Evolutionary conservation across 768 basidiomycete species (phyloP).

Genomic region (Tylopilus vinaceipallidus): DNA sequence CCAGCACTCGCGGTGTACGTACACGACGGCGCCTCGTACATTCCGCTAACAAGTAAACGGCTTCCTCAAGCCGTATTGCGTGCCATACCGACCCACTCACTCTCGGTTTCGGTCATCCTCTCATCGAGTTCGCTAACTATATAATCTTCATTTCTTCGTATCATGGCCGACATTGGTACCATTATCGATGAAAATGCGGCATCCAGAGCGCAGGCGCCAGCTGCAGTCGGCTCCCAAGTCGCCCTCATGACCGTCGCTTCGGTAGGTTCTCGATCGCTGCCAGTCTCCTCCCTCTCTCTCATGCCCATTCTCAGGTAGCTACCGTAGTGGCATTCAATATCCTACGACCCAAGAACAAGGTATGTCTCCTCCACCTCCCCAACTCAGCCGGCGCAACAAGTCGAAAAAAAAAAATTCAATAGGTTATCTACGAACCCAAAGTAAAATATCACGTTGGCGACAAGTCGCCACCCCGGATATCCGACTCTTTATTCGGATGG

Average conservation of each 20-base stretch:
- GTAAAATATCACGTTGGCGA: constrained; percentile 83
- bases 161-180: constrained; percentile 32
- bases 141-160: constrained; percentile 8
- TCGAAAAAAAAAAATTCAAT: background rate
- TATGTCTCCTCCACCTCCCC: constrained; percentile 17
- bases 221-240: constrained; percentile 77
- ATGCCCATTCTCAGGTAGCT: constrained; percentile 41
- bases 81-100: constrained; percentile 19
- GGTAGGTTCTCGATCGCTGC: constrained; percentile 43
- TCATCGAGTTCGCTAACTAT: constrained; percentile 9
- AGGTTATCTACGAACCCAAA: constrained; percentile 93
- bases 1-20: no score
- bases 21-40: no score
- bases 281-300: no score
- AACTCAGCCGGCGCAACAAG: background rate
- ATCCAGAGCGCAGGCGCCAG: constrained; percentile 70
- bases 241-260: constrained; percentile 70
- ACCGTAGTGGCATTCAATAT: constrained; percentile 79
- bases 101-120: constrained; percentile 13
- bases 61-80: no score
- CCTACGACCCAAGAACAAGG: constrained; percentile 89
- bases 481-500: constrained; percentile 86
- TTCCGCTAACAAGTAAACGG: no score
- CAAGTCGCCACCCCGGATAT: constrained; percentile 78
- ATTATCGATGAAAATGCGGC: constrained; percentile 34